phyloP scores from a whole-genome alignment of 2,329 filamentous ascomycete species.

The Pseudocercospora fuligena region DNA sequence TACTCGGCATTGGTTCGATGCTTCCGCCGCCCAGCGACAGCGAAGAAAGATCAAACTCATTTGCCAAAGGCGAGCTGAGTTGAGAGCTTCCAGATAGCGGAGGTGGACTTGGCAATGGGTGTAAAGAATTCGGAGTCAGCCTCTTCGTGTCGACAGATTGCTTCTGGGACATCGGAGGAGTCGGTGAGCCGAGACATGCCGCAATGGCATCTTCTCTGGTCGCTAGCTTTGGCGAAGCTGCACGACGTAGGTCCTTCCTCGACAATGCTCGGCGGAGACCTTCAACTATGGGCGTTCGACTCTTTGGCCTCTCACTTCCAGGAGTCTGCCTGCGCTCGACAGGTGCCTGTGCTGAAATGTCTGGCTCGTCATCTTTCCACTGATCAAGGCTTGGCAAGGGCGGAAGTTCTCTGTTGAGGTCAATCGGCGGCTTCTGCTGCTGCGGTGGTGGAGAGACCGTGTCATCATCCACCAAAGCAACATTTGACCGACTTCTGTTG shows the following conservation, averaged over 20 bases:
- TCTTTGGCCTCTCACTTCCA: neutral
- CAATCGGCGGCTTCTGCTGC: constrained; percentile 36
- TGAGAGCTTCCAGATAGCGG: constrained; percentile 16
- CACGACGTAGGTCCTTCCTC: constrained; percentile 14
- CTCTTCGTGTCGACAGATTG: constrained; percentile 21
- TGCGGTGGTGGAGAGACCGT: constrained; percentile 10
- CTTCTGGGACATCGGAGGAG: constrained; percentile 27
- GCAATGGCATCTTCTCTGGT: constrained; percentile 28
- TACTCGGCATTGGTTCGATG: constrained; percentile 13
- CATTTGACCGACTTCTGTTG: constrained; percentile 22
- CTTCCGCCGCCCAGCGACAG: constrained; percentile 20
- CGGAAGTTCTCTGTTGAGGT: constrained; percentile 55
- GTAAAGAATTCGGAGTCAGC: constrained; percentile 4
- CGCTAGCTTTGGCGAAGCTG: constrained; percentile 8
- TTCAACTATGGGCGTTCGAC: constrained; percentile 14
- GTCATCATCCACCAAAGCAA: constrained; percentile 16
- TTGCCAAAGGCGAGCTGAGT: constrained; percentile 14
- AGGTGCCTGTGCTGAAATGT: neutral
- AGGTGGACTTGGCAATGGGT: constrained; percentile 24
- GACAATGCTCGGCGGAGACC: constrained; percentile 22
- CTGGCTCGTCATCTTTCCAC: constrained; percentile 37
- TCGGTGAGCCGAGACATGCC: constrained; percentile 31
- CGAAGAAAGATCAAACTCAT: constrained; percentile 18
- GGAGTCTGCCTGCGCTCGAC: neutral
- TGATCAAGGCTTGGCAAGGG: constrained; percentile 53